A percentile compares a stretch with the other conserved stretches of the same genome.
Conservation (phyloP, 495 filamentous ascomycete species). For the Chaetomium fimeti region DNA sequence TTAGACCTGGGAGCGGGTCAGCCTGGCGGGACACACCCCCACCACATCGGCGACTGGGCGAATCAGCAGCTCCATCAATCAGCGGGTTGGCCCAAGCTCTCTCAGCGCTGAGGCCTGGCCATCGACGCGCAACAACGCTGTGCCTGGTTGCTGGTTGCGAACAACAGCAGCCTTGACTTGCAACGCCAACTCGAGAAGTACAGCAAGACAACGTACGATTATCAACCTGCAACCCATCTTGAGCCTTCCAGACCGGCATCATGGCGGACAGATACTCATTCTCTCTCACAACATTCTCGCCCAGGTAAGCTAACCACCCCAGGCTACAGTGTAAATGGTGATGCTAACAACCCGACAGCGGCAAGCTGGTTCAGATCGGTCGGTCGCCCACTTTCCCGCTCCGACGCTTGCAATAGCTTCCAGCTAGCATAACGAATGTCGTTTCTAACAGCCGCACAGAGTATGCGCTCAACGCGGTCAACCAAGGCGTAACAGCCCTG, state of each 20-base stretch:
- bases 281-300: conserved; percentile 98
- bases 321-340: conserved; percentile 17
- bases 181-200: conserved; percentile 14
- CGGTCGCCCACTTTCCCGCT: conserved; percentile 29
- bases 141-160: conserved; percentile 27
- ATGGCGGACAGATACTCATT: conserved; percentile 99
- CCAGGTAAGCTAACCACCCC: conserved; percentile 66
- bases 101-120: conserved; percentile 22
- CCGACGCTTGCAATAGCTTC: not conserved
- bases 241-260: conserved; percentile 26
- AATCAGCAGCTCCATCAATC: conserved; percentile 19
- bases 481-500: conserved; percentile 96
- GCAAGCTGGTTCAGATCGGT: conserved; percentile 89
- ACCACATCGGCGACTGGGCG: not conserved
- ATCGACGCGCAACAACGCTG: conserved; percentile 41
- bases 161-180: conserved; percentile 22
- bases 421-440: not conserved
- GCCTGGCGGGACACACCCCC: not conserved
- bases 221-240: not conserved
- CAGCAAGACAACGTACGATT: conserved; percentile 16
- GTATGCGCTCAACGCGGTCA: conserved; percentile 98
- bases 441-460: conserved; percentile 53
- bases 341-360: conserved; percentile 53
- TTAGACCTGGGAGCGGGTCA: conserved; percentile 3
- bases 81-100: conserved; percentile 35